Evolutionary conservation across 331 rosid genomes (phyloP), one percentile per base, ranked within the genome.

Genomic region (Acacia concinna): DNA sequence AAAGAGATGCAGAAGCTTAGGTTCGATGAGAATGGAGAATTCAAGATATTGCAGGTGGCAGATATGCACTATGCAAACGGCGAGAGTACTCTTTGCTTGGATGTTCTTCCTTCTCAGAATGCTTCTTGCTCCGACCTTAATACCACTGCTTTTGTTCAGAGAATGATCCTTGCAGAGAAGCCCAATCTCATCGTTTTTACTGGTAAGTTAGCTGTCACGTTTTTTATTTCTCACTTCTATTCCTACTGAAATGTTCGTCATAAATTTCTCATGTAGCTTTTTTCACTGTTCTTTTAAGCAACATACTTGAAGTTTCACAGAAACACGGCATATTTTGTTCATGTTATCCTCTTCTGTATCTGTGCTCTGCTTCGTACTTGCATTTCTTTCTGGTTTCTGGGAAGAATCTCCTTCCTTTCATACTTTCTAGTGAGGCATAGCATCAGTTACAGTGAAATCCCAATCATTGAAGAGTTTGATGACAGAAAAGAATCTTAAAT

Each of bases 11-110:
- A 8, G 85, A 81, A 76, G 85, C 89, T 93, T 11, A 79, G 89
- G 40, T 90, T 93, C 72, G 85, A 85, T 4, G 69, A 77, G 12
- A 78, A 81, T 75, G 97, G 97, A 71, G 88, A 76, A 79, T 93
- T 93, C n/a, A 93, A 91, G 90, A 93, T 93, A 32, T 86, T 93
- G 38, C 98, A 93, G 75, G 90, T 93, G 51, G 98, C 98, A 60
- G 98, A 93, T 38, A 87, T 93, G 98, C 98, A 93, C 85, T 91
- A 44, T 38, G 97, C 76, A 7, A 21, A 91, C 59, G 98, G 98
- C 6, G 87, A 82, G 73, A 20, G 74, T 6, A 93, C 95, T 8
- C 80, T 75, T n/a, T 93, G 97, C 75, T 1, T 35, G 84, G 68
- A 90, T 62, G 92, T 93, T 56, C 84, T 88, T 5, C 82, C 82